These are phyloP conservation scores for Alternaria dauci DNA, from an alignment of 2,329 filamentous ascomycete genomes.

Conservation along the genomic window DNA sequence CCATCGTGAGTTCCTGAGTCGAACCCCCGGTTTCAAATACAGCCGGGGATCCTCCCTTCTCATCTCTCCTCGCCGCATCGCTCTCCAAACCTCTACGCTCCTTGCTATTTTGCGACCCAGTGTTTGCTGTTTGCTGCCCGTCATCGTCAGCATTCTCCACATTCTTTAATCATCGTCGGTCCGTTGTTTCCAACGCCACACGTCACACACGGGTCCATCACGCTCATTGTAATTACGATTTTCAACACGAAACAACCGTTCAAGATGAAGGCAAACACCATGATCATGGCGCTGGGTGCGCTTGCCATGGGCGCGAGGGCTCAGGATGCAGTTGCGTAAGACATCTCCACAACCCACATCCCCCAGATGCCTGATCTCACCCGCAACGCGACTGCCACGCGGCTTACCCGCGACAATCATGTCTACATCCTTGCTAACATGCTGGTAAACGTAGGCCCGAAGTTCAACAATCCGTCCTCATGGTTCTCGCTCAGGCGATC, in stretches of 20 bases:
- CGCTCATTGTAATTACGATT: slow-evolving; percentile 16
- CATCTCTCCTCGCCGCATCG: slow-evolving; percentile 24
- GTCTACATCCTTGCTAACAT: slow-evolving; percentile 18
- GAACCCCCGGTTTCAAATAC: slow-evolving; percentile 38
- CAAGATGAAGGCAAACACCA: slow-evolving; percentile 43
- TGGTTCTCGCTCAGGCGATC: slow-evolving; percentile 56
- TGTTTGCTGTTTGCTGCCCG: slow-evolving; percentile 5
- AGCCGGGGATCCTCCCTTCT: slow-evolving; percentile 27
- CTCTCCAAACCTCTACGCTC: slow-evolving; percentile 31
- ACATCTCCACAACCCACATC: slow-evolving; percentile 4
- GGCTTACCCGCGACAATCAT: background rate
- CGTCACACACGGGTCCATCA: slow-evolving; percentile 9
- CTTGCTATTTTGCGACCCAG: slow-evolving; percentile 19
- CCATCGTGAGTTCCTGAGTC: slow-evolving; percentile 24
- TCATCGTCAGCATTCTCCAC: slow-evolving; percentile 26
- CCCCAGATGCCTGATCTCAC: background rate
- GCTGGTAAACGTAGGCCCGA: slow-evolving; percentile 20
- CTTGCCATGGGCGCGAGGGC: slow-evolving; percentile 41
- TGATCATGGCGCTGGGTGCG: slow-evolving; percentile 39
- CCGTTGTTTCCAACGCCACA: background rate
- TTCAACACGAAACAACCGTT: slow-evolving; percentile 10
- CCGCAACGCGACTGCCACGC: slow-evolving; percentile 6
- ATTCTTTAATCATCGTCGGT: slow-evolving; percentile 26
- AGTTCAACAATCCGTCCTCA: slow-evolving; percentile 50
- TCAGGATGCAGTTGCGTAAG: slow-evolving; percentile 35